Base-by-base conservation (phyloP, 2,329 filamentous ascomycete genomes). In the Arthroderma sp. region DNA sequence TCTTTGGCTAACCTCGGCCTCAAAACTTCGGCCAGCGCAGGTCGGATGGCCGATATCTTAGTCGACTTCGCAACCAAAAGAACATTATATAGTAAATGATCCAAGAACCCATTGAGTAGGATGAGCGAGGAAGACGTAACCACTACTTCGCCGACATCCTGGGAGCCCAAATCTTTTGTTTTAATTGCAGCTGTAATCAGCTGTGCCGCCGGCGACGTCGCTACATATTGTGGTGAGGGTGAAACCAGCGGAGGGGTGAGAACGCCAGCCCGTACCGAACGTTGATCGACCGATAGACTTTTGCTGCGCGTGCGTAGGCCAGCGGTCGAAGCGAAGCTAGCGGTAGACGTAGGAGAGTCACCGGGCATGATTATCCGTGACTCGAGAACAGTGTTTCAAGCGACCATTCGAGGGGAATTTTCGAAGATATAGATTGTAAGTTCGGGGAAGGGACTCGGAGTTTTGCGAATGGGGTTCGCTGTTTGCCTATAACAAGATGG, bases 111-210 rank as follows among this genome's bases (percentile, higher is more conserved):
- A 66, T 98, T 98, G 58, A 95, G 76, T 6, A 94, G 74, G 36
- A 74, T 72, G 33, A 96, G 69, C 0, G 91, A 85, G 29, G 75
- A 73, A 2, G 74, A 70, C 1, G 86, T 82, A 46, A 94, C 83
- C 40, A 82, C 61, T 11, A 83, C 83, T 11, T 81, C 78, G 53
- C 84, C 81, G 56, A 84, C 78, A 29, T 56, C 80, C 77, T 72
- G 81, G 81, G 33, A 27, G 42, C 78, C 70, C 53, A 80, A 77
- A 47, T 80, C 74, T 58, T 83, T 80, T 53, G 75, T 79, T 57
- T 89, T 84, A 64, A 91, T 82, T 58, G 93, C 82, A 58, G 87
- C 86, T 47, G 86, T 89, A 54, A 96, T 81, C 50, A 94, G 89
- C 61, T 95, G 86, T 11, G 86, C 87, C 42, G 89, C 91, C 47